Evolutionary conservation across 164 flowering plant genomes (phyloP).

Genomic region (Buxus sempervirens): DNA sequence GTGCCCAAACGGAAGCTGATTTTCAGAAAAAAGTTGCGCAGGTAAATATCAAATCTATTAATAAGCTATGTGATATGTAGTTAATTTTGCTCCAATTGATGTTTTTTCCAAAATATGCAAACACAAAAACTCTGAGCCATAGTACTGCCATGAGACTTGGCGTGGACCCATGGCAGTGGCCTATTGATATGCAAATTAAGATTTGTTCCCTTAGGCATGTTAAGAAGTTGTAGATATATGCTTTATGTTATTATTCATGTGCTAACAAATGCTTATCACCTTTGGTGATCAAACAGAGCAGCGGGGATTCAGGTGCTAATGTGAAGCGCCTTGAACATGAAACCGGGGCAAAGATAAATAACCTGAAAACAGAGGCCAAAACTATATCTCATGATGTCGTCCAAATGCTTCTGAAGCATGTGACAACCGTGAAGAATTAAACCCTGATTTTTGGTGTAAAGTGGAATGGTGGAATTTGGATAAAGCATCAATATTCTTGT

Average conservation of each 20-base stretch:
- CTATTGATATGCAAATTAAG: not conserved
- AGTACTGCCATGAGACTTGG: not conserved
- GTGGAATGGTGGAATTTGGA: not conserved
- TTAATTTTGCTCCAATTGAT: not conserved
- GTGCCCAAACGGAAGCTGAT: constrained; percentile 52
- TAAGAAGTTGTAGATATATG: not conserved
- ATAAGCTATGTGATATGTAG: not conserved
- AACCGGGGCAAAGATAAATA: constrained; percentile 60
- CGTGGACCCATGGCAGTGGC: not conserved
- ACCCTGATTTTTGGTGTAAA: not conserved
- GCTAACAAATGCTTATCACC: not conserved
- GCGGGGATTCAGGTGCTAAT: constrained; percentile 92
- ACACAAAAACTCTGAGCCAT: too few relatives aligned
- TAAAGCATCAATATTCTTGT: not conserved
- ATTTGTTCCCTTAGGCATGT: not conserved
- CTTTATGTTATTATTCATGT: not conserved
- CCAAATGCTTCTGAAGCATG: constrained; percentile 77
- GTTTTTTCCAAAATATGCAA: not conserved
- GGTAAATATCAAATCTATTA: constrained; percentile 22
- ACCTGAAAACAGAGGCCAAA: constrained; percentile 54
- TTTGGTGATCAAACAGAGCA: constrained; percentile 49
- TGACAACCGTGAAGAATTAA: constrained; percentile 73
- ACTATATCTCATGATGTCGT: constrained; percentile 70
- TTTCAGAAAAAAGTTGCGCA: constrained; percentile 51
- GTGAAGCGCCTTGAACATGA: constrained; percentile 88